Evolutionary conservation across 2,329 filamentous ascomycete species (phyloP), one percentile per base, ranked within the genome.

Genomic region (Juglanconis juglandina): DNA sequence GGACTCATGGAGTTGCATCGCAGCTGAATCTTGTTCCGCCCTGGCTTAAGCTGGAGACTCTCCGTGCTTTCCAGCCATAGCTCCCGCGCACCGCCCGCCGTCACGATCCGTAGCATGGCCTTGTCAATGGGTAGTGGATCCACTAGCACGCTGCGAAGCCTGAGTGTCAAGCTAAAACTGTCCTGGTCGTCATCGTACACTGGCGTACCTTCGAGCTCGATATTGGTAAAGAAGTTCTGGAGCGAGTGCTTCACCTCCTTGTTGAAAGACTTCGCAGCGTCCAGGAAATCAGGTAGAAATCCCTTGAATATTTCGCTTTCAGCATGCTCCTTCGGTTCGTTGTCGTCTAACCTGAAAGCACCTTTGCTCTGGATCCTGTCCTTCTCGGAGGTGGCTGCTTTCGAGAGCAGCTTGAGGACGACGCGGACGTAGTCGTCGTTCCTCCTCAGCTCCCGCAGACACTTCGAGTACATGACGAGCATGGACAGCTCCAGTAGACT

Each of bases 401-500:
- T 92, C 7, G 83, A 84, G 10, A 95, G 75, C 1, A 97, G 77
- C 67, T 89, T 89, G 13, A 97, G 78, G 8, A 91, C 81, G 8
- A 90, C 87, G 32, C 85, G 84, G 14, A 93, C 86, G 68, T 92
- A 96, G 63, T 96, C 91, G 56, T 94, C 89, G 62, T 87, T 86
- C 13, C 87, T 85, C 53, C 89, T 81, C 34, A 96, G 81, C 66
- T 91, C 83, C 65, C 90, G 88, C 34, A 99, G 80, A 71, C 93
- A 98, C 53, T 85, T 83, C 0, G 90, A 85, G 71, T 97, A 95
- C 81, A 97, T 89, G 65, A 91, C 85, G 5, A 98, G 81, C 83
- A 96, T 90, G 0, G 89, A 89, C 3, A 92, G 79, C 70, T 98
- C 92, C 11, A 96, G 79, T 1, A 88, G 78, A 56, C 83, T 86